Conservation (phyloP, 345 rosid species). For the Punica granatum region DNA sequence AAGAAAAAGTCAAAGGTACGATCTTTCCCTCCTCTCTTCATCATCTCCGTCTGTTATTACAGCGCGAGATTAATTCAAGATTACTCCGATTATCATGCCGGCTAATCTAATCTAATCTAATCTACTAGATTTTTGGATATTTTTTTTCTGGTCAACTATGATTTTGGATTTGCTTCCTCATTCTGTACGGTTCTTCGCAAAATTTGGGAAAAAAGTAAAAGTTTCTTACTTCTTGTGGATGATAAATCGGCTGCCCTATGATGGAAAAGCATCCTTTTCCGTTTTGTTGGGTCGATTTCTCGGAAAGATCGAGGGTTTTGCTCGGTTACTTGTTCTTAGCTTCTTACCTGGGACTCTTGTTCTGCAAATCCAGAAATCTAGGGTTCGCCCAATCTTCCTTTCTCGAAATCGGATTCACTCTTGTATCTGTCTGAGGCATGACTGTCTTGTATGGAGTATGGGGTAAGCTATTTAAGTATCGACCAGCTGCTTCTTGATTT, state of each 20-base stretch:
- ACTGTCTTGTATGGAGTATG: not conserved
- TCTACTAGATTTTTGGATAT: too few species aligned
- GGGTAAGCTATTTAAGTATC: not conserved
- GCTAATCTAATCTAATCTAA: too few species aligned
- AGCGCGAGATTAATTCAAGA: not conserved
- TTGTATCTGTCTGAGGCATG: not conserved
- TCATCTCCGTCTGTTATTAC: not conserved
- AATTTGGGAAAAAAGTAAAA: not conserved
- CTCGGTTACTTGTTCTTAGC: not conserved
- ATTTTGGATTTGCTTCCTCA: not conserved
- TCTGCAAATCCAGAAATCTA: not conserved
- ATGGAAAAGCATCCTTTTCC: not conserved
- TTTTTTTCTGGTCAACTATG: too few species aligned
- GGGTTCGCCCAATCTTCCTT: not conserved
- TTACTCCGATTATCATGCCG: not conserved
- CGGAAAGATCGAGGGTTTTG: not conserved
- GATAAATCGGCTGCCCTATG: not conserved
- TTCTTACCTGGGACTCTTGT: not conserved
- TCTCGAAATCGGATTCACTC: not conserved
- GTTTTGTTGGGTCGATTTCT: not conserved
- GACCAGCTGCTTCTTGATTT: not conserved
- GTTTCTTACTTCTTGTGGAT: not conserved
- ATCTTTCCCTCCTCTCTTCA: not conserved
- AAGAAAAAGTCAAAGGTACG: conserved; percentile 4
- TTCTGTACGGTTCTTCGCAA: not conserved